Evolutionary conservation across 495 filamentous ascomycete species (phyloP).

Genomic region (Lasiosphaeria hispida): DNA sequence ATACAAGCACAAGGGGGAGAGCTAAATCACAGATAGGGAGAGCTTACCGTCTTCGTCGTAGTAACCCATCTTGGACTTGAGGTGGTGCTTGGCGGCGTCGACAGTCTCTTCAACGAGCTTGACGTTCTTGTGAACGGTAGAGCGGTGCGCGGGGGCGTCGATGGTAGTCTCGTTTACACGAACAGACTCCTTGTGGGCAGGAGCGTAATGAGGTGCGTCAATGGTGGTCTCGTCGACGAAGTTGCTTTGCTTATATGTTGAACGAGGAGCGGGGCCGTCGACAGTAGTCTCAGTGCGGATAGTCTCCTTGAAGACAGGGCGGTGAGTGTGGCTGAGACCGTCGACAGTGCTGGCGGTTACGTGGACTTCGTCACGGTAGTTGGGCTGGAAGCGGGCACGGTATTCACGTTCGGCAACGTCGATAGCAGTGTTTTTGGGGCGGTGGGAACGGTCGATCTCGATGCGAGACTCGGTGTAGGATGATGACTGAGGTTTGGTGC

Average conservation of each 20-base stretch:
- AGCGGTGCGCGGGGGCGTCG: constrained; percentile 36
- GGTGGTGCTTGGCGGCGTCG: constrained; percentile 32
- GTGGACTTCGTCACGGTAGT: constrained; percentile 56
- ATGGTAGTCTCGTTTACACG: constrained; percentile 48
- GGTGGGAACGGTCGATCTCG: constrained; percentile 52
- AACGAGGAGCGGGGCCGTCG: constrained; percentile 35
- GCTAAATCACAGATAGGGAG: background rate
- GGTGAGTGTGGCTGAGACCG: constrained; percentile 29
- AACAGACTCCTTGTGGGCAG: constrained; percentile 34
- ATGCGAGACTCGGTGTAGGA: constrained; percentile 62
- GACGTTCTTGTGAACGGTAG: constrained; percentile 38
- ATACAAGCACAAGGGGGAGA: constrained; percentile 3
- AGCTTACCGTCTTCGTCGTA: constrained; percentile 84
- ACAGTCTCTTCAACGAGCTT: constrained; percentile 40
- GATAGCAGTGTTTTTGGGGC: constrained; percentile 55
- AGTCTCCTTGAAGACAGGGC: constrained; percentile 29
- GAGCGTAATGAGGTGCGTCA: constrained; percentile 28
- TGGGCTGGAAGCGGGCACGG: constrained; percentile 72
- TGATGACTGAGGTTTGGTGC: constrained; percentile 50
- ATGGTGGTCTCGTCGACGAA: constrained; percentile 36
- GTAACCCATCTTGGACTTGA: constrained; percentile 86
- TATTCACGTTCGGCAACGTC: constrained; percentile 85
- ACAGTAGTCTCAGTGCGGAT: constrained; percentile 50
- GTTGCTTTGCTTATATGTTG: constrained; percentile 30
- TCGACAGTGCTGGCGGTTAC: constrained; percentile 53